These are phyloP conservation scores for Clitoria ternatea DNA, from an alignment of 306 rosid genomes.

Conservation along the genomic window DNA sequence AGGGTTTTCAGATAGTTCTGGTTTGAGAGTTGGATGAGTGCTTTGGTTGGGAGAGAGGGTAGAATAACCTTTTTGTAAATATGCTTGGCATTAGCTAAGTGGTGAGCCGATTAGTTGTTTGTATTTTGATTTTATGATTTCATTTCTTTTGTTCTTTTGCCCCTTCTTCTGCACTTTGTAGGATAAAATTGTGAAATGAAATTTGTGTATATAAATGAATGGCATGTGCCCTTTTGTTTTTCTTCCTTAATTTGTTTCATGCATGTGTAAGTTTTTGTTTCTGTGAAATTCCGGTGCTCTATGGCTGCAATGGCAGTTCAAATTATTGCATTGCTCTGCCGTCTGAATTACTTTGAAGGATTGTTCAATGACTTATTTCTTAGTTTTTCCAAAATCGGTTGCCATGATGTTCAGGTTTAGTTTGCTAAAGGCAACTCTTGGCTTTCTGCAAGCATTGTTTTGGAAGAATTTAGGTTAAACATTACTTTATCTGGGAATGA, in stretches of 20 bases:
- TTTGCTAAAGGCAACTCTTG: background rate
- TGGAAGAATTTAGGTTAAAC: background rate
- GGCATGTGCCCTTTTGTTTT: background rate
- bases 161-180: conserved; percentile 33
- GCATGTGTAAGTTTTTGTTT: no score
- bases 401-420: no score
- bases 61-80: conserved; percentile 54
- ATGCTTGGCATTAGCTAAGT: conserved; percentile 47
- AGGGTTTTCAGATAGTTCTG: conserved; percentile 41
- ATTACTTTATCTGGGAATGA: background rate
- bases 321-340: background rate
- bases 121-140: conserved; percentile 41
- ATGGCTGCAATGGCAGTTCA: background rate
- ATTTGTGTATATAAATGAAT: conserved; percentile 44
- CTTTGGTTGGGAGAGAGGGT: conserved; percentile 40
- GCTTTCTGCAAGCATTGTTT: background rate
- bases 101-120: conserved; percentile 50
- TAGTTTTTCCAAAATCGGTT: no score
- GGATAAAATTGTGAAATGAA: conserved; percentile 42
- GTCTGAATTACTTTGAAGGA: background rate
- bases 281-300: no score
- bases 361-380: background rate
- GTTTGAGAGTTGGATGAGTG: conserved; percentile 42
- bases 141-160: conserved; percentile 16
- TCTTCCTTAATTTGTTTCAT: background rate